Base-by-base conservation (phyloP, 2,329 filamentous ascomycete genomes). In the Phaeosphaeria sp. region DNA sequence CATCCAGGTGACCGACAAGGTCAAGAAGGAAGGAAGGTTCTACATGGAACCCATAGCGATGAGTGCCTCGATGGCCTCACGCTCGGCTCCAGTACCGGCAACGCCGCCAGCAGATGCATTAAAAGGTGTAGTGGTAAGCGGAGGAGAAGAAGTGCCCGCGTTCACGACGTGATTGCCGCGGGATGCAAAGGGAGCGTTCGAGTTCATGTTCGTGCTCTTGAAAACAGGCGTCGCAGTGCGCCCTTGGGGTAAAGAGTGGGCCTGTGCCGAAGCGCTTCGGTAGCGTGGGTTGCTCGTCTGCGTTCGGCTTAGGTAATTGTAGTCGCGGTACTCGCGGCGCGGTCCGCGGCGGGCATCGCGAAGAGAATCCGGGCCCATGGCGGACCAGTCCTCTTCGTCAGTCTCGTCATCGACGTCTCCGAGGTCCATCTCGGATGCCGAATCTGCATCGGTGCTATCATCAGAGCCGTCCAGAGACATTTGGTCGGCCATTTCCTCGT, bases 361-460 rank as follows among this genome's bases (percentile, higher is more conserved):
- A 66, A 97, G 85, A 64, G 92, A 91, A 53, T 91, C 92, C 27
- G 93, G 92, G 53, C 93, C 94, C 61, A 97, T 90, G 51, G 91
- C 88, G 47, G 91, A 92, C 93, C 94, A 97, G 78, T 98, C 93
- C 78, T 98, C 94, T 74, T 97, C 92, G 74, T 98, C 95, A 22
- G 95, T 98, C 58, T 91, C 86, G 73, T 97, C 92, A 62, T 81
- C 78, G 59, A 91, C 87, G 67, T 92, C 90, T 68, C 89, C 88
- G 81, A 89, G 79, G 76, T 75, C 83, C 43, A 86, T 86, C 18
- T 89, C 90, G 68, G 92, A 90, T 30, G 90, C 92, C 43, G 66
- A 70, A 72, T 91, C 93, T 13, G 91, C 93, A 49, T 87, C 89
- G 51, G 89, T 91, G 54, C 77, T 81, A 44, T 87, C 86, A 60